A percentile compares a stretch with the other conserved stretches of the same genome.
These are phyloP conservation scores for Cardamine resedifolia DNA, from an alignment of 345 rosid genomes.

Conservation along the genomic window DNA sequence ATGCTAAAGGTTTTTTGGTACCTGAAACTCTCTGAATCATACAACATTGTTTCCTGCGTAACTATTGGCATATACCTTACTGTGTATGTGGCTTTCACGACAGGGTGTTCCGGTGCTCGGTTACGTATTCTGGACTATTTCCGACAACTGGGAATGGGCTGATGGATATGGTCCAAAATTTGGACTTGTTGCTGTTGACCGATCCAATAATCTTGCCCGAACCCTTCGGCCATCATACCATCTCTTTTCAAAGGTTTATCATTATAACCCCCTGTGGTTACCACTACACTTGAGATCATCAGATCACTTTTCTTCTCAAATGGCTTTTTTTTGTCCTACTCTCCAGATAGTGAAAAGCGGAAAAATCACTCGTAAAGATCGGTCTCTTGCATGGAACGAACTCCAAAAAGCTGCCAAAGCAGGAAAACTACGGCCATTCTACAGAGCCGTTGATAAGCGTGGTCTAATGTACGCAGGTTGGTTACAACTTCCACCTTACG, in stretches of 20 bases:
- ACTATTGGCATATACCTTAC: constrained; percentile 24
- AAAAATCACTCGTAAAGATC: constrained; percentile 61
- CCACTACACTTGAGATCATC: constrained; percentile 17
- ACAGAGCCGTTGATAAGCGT: constrained; percentile 61
- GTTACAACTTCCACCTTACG: constrained; percentile 12
- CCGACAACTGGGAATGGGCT: constrained; percentile 99
- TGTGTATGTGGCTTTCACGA: constrained; percentile 27
- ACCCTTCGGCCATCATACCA: constrained; percentile 77
- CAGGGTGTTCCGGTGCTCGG: constrained; percentile 92
- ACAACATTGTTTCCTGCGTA: constrained; percentile 15
- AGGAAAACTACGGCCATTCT: constrained; percentile 69
- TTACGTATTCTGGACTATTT: constrained; percentile 91
- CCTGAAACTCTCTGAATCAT: constrained; percentile 29
- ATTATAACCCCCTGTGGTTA: neutral
- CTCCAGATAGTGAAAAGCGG: constrained; percentile 70
- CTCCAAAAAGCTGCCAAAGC: constrained; percentile 66
- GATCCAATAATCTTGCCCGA: constrained; percentile 68
- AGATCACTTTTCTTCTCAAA: constrained; percentile 15
- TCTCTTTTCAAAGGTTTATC: constrained; percentile 74
- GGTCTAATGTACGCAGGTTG: constrained; percentile 97
- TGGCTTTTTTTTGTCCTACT: constrained; percentile 1
- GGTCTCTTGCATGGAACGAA: constrained; percentile 69
- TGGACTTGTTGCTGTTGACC: constrained; percentile 89
- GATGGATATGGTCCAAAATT: constrained; percentile 99
- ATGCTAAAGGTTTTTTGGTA: constrained; percentile 58